Conservation (phyloP, 495 filamentous ascomycete genomes). For the Cercophora samala region DNA sequence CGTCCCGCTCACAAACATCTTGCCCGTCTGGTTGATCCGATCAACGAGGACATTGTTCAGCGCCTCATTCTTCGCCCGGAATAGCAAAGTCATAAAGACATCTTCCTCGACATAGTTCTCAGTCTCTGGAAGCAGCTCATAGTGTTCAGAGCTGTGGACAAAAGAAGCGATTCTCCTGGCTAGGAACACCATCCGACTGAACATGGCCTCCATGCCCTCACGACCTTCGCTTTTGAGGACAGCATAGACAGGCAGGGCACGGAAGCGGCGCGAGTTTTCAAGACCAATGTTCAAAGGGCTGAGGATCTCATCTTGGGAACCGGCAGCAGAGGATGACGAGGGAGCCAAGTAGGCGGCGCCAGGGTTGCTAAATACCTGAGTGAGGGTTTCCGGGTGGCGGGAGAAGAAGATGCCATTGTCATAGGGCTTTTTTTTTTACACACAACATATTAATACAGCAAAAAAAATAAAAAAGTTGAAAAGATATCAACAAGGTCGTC, state of each 20-base stretch:
- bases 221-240: constrained; percentile 72
- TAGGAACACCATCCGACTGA: constrained; percentile 66
- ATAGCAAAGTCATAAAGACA: constrained; percentile 76
- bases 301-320: constrained; percentile 47
- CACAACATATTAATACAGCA: not conserved
- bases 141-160: constrained; percentile 54
- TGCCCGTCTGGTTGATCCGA: constrained; percentile 68
- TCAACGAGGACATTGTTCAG: constrained; percentile 64
- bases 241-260: constrained; percentile 84
- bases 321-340: constrained; percentile 18
- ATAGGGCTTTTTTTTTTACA: constrained; percentile 58
- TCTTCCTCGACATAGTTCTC: constrained; percentile 28
- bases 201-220: constrained; percentile 65
- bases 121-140: constrained; percentile 61
- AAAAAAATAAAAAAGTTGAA: not conserved
- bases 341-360: constrained; percentile 78
- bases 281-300: constrained; percentile 85
- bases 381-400: constrained; percentile 54
- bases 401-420: constrained; percentile 89
- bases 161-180: constrained; percentile 64
- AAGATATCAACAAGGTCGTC: too few relatives aligned
- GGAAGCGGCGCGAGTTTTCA: constrained; percentile 88
- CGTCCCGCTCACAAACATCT: constrained; percentile 82
- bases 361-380: constrained; percentile 72
- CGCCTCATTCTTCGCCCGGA: constrained; percentile 65